Evolutionary conservation across 176 grass and related monocot species (phyloP).

Genomic region (Calamus simplicifolius): DNA sequence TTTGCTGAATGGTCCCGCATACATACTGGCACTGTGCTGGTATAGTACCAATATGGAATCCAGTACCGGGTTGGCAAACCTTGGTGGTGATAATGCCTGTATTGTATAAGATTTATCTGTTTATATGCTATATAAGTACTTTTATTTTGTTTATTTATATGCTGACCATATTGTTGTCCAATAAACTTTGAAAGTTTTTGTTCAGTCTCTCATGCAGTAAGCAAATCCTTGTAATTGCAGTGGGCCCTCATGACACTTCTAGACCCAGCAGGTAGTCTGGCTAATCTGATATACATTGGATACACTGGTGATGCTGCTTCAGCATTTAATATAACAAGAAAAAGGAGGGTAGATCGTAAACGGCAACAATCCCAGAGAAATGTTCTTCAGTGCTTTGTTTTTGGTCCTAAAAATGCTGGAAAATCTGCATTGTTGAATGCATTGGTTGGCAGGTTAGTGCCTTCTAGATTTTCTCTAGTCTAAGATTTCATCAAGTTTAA

Average conservation of each 20-base stretch:
- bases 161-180: too few species aligned
- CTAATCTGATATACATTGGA: constrained; percentile 89
- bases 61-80: too few species aligned
- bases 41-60: too few species aligned
- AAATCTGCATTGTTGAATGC: constrained; percentile 79
- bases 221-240: constrained; percentile 30
- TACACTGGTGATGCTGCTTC: constrained; percentile 60
- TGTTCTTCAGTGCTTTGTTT: constrained; percentile 87
- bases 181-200: too few species aligned
- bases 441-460: constrained; percentile 73
- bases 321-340: constrained; percentile 78
- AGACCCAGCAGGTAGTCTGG: constrained; percentile 70
- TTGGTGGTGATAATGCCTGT: too few species aligned
- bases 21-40: too few species aligned
- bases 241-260: constrained; percentile 97
- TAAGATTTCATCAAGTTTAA: too few species aligned
- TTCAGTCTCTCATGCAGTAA: too few species aligned
- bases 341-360: constrained; percentile 91
- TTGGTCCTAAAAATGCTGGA: constrained; percentile 76
- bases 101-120: too few species aligned
- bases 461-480: background rate
- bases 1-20: too few species aligned
- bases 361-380: constrained; percentile 66
- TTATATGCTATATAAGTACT: too few species aligned
- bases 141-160: too few species aligned